Evolutionary conservation across 371 early-diverging fungal species (phyloP).

Genomic region (Actinomucor elegans): DNA sequence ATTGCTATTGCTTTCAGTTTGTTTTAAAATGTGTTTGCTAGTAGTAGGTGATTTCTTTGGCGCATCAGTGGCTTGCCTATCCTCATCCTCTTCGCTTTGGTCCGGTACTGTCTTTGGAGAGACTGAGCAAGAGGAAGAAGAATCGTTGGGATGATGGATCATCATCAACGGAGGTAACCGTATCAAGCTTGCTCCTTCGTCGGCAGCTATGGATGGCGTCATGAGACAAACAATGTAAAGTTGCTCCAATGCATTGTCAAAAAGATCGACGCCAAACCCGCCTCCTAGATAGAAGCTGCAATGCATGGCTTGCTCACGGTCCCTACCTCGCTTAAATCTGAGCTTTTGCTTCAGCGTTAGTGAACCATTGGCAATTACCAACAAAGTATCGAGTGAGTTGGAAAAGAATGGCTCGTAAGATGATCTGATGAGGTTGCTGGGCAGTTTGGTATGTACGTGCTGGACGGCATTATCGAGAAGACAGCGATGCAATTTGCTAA

Average conservation of each 20-base stretch:
- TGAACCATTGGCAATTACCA: conserved; percentile 24
- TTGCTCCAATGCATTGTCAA: background rate
- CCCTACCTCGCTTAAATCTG: conserved; percentile 2
- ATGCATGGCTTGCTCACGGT: conserved; percentile 2
- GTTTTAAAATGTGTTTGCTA: too few relatives aligned
- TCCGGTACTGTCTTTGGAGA: background rate
- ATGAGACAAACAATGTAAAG: conserved; percentile 21
- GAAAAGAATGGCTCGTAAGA: conserved; percentile 14
- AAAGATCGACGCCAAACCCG: conserved; percentile 23
- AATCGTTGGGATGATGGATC: background rate
- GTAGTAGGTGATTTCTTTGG: too few relatives aligned
- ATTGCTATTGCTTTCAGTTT: too few relatives aligned
- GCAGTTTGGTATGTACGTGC: conserved; percentile 4
- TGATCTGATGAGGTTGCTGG: conserved; percentile 4
- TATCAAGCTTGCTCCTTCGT: background rate
- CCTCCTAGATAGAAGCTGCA: conserved; percentile 23
- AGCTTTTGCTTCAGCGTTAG: conserved; percentile 16
- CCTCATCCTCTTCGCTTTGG: too few relatives aligned
- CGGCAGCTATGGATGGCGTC: background rate
- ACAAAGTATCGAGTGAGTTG: background rate
- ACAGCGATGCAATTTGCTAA: conserved; percentile 10
- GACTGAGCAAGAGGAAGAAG: background rate
- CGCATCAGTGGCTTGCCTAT: too few relatives aligned
- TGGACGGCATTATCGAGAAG: conserved; percentile 16
- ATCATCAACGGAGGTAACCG: background rate